Conservation (phyloP, 2,329 filamentous ascomycete species). For the Thelonectria blattea region DNA sequence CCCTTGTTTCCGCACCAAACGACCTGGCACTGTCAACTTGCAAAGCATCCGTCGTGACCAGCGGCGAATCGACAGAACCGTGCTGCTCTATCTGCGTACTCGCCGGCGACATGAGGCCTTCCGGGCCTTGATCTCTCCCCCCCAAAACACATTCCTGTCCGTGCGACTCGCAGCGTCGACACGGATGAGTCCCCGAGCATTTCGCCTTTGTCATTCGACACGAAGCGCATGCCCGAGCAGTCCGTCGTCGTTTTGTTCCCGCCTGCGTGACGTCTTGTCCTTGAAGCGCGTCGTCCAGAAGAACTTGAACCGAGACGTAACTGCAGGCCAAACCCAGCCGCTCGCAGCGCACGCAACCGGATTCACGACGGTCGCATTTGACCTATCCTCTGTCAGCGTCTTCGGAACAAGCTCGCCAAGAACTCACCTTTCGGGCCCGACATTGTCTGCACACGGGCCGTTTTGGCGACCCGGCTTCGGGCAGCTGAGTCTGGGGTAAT, state of each 20-base stretch:
- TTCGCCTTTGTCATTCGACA: constrained; percentile 45
- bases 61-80: background rate
- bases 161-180: constrained; percentile 38
- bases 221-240: constrained; percentile 39
- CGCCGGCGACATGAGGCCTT: constrained; percentile 16
- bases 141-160: constrained; percentile 18
- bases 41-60: background rate
- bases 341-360: constrained; percentile 29
- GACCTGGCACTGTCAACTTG: background rate
- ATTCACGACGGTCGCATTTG: constrained; percentile 34
- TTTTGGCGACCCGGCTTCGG: constrained; percentile 1
- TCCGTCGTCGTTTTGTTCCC: constrained; percentile 37
- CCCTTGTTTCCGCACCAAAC: constrained; percentile 22
- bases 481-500: constrained; percentile 1
- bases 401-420: background rate
- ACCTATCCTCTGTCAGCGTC: constrained; percentile 27
- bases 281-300: background rate
- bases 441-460: constrained; percentile 33
- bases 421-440: constrained; percentile 33
- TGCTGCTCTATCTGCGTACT: constrained; percentile 1
- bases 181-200: constrained; percentile 43
- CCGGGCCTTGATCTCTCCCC: background rate
- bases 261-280: constrained; percentile 34
- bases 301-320: constrained; percentile 5
- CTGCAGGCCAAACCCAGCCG: constrained; percentile 24